Percentiles rank a stretch among this genome's conserved stretches.
Evolutionary conservation across 495 filamentous ascomycete species (phyloP).

Genomic region (Penicillium steckii): DNA sequence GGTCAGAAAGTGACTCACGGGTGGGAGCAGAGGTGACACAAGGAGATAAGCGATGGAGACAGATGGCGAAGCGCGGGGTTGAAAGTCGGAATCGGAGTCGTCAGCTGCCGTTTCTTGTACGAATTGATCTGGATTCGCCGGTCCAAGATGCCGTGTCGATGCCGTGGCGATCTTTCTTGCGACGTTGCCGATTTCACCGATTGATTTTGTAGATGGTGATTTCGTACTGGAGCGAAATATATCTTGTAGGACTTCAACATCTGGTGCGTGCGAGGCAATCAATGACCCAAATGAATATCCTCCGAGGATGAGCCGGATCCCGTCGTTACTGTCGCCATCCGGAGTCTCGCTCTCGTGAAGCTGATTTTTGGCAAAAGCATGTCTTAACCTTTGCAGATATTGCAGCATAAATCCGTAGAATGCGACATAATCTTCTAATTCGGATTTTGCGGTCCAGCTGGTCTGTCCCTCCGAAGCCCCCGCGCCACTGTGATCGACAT

Average conservation of each 20-base stretch:
- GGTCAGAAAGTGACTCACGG: conserved; percentile 57
- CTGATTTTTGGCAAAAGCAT: not conserved
- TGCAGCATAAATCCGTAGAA: conserved; percentile 74
- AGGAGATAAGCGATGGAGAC: conserved; percentile 65
- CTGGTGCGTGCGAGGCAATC: conserved; percentile 70
- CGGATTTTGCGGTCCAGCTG: conserved; percentile 80
- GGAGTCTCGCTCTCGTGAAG: not conserved
- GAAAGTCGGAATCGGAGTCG: too few species aligned
- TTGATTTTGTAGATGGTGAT: conserved; percentile 46
- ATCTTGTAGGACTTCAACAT: conserved; percentile 53
- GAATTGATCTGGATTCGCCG: conserved; percentile 9
- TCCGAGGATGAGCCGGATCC: conserved; percentile 55
- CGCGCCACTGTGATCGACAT: conserved; percentile 61
- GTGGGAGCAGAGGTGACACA: conserved; percentile 73
- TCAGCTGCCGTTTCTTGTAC: conserved; percentile 7
- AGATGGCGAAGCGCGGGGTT: too few species aligned
- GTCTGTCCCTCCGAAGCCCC: conserved; percentile 72
- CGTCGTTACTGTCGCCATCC: not conserved
- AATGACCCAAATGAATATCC: conserved; percentile 94
- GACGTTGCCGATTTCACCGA: conserved; percentile 63
- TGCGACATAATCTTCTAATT: conserved; percentile 77
- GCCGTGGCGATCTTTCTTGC: conserved; percentile 62
- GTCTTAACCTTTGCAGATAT: conserved; percentile 55
- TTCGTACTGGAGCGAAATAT: conserved; percentile 50
- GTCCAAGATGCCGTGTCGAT: conserved; percentile 41